Percentiles rank a stretch among this genome's conserved stretches.
phyloP scores from a whole-genome alignment of 352 stramenopile genomes.

The Elongisporangium senticosum region DNA sequence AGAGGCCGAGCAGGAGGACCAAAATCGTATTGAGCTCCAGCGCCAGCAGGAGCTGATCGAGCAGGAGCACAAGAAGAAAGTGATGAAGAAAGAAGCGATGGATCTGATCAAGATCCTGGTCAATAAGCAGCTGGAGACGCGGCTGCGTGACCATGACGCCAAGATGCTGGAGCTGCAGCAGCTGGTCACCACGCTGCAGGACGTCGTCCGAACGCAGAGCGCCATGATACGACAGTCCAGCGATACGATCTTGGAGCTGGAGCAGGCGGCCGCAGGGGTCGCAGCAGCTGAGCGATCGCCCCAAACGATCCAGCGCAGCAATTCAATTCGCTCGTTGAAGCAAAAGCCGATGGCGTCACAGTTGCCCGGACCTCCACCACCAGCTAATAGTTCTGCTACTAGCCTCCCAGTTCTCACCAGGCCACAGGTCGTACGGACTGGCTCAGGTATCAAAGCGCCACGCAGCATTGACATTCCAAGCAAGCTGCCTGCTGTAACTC shows the following conservation, averaged over 20 bases:
- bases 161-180: constrained; percentile 39
- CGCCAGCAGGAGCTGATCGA: background rate
- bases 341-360: no score
- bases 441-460: no score
- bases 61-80: constrained; percentile 13
- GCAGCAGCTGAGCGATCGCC: no score
- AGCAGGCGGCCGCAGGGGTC: background rate
- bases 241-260: constrained; percentile 16
- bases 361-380: no score
- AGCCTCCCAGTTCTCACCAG: no score
- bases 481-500: no score
- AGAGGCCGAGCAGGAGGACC: no score
- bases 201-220: constrained; percentile 33
- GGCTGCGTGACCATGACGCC: constrained; percentile 27
- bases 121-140: constrained; percentile 30
- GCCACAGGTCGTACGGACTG: no score
- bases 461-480: no score
- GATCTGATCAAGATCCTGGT: constrained; percentile 33
- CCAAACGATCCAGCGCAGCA: no score
- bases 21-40: background rate
- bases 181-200: constrained; percentile 31
- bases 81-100: constrained; percentile 47
- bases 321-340: no score
- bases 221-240: constrained; percentile 28
- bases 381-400: no score